Evolutionary conservation across 1,284 basidiomycete genomes (phyloP).

Genomic region (Melampsora larici-populina): DNA sequence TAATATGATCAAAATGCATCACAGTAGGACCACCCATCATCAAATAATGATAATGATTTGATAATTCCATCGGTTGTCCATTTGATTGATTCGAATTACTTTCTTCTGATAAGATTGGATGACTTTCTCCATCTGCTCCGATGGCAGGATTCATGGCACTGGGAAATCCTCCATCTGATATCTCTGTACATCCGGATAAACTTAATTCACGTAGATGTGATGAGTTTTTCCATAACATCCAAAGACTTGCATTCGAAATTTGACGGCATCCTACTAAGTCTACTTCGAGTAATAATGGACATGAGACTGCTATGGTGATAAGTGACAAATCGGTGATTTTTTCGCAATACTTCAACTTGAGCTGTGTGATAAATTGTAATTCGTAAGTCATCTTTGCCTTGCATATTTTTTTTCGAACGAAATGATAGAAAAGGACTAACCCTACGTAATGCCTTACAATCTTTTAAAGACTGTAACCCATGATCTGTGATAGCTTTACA

Average conservation of each 20-base stretch:
- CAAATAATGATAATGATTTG: conserved; percentile 20
- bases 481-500: conserved; percentile 77
- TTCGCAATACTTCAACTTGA: conserved; percentile 77
- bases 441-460: conserved; percentile 70
- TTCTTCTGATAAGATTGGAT: conserved; percentile 27
- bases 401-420: background rate
- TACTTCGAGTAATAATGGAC: conserved; percentile 85
- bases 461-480: conserved; percentile 68
- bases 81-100: background rate
- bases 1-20: conserved; percentile 71
- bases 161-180: conserved; percentile 86
- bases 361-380: conserved; percentile 56
- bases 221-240: conserved; percentile 77
- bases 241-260: conserved; percentile 73
- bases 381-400: background rate
- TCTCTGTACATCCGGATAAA: conserved; percentile 70
- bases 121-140: conserved; percentile 27
- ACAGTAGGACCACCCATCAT: conserved; percentile 32
- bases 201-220: conserved; percentile 85
- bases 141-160: conserved; percentile 60
- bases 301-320: conserved; percentile 71
- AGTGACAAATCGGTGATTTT: conserved; percentile 76
- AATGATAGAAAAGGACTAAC: conserved; percentile 50
- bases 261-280: conserved; percentile 80
- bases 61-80: background rate